Evolutionary conservation across 257 asterid genomes (phyloP).

Genomic region (Jacaranda copaia): DNA sequence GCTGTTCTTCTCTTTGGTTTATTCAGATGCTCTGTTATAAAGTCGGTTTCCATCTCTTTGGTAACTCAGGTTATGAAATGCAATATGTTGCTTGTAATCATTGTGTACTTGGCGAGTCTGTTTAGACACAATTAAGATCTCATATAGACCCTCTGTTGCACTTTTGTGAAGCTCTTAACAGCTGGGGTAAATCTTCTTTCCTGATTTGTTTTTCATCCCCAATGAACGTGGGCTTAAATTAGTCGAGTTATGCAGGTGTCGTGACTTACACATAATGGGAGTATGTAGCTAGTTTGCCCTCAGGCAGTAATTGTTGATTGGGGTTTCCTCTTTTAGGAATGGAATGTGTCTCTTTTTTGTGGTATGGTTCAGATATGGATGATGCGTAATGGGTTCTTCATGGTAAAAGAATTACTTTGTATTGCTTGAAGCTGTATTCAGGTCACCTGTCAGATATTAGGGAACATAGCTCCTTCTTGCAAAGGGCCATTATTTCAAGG

Average conservation of each 20-base stretch:
- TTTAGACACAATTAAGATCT: too few species aligned
- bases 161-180: too few species aligned
- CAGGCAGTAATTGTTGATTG: background rate
- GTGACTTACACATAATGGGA: background rate
- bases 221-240: background rate
- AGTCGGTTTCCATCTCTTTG: background rate
- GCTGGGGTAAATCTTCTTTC: background rate
- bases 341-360: background rate
- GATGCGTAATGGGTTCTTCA: background rate
- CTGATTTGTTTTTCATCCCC: slow-evolving; percentile 28
- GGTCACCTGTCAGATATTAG: background rate
- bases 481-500: background rate
- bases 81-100: slow-evolving; percentile 25
- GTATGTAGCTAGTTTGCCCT: background rate
- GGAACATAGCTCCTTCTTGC: background rate
- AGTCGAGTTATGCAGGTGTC: background rate
- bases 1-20: slow-evolving; percentile 30
- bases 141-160: too few species aligned
- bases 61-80: background rate
- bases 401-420: slow-evolving; percentile 13
- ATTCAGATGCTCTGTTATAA: slow-evolving; percentile 30
- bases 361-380: background rate
- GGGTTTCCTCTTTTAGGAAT: background rate
- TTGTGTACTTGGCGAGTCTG: slow-evolving; percentile 32
- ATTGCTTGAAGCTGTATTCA: slow-evolving; percentile 24